Percentiles rank a stretch among this genome's conserved stretches.
Evolutionary conservation across 345 rosid species (phyloP).

Genomic region (Citropsis articulata): DNA sequence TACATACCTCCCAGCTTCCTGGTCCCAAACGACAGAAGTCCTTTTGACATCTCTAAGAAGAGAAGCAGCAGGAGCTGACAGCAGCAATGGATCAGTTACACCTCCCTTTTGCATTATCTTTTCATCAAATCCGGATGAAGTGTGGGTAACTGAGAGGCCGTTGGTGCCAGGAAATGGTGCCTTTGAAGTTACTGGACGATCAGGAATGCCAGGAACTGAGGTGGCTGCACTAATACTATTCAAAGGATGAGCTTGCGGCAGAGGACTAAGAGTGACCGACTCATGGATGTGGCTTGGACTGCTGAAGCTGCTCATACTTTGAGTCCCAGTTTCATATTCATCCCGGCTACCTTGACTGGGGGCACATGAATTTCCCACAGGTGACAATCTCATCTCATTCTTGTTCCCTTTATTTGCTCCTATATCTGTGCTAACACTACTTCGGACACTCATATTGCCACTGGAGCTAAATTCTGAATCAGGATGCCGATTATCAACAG

Average conservation of each 20-base stretch:
- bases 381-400: slow-evolving; percentile 52
- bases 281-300: slow-evolving; percentile 88
- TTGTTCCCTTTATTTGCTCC: slow-evolving; percentile 57
- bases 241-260: slow-evolving; percentile 57
- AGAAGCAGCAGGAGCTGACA: slow-evolving; percentile 70
- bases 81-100: slow-evolving; percentile 53
- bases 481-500: slow-evolving; percentile 56
- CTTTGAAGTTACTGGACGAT: slow-evolving; percentile 40
- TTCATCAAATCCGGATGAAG: slow-evolving; percentile 51
- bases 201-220: slow-evolving; percentile 42
- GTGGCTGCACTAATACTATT: slow-evolving; percentile 38
- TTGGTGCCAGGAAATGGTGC: slow-evolving; percentile 32
- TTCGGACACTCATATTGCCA: slow-evolving; percentile 70
- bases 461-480: slow-evolving; percentile 84
- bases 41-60: slow-evolving; percentile 85
- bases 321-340: slow-evolving; percentile 85
- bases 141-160: slow-evolving; percentile 27
- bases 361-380: slow-evolving; percentile 58
- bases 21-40: slow-evolving; percentile 92
- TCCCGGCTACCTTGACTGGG: slow-evolving; percentile 92
- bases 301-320: slow-evolving; percentile 81
- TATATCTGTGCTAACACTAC: slow-evolving; percentile 78
- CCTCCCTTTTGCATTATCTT: slow-evolving; percentile 55
- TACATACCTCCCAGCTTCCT: slow-evolving; percentile 88
- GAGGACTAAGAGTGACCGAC: slow-evolving; percentile 76